Evolutionary conservation across 371 early-diverging fungal genomes (phyloP), one percentile per base, ranked within the genome.

Genomic region (Lichtheimia hyalospora): DNA sequence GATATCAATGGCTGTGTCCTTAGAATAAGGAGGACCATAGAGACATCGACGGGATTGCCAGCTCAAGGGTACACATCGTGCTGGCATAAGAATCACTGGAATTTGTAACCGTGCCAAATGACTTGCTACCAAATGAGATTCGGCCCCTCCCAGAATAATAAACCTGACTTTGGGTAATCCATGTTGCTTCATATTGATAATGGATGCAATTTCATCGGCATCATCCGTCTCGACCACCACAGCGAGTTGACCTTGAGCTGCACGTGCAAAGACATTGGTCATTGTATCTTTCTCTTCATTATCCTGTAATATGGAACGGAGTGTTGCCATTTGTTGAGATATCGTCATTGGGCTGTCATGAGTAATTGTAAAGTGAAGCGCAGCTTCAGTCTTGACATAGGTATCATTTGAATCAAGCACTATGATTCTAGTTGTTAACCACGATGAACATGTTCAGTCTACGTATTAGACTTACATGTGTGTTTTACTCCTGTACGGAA

Each of bases 11-110:
- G 81, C 84, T 10, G 88, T 86, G 50, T 64, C 68, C 15, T 67
- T 61, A 2, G 80, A 77, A n/a, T 81, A 55, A 18, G 84, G 87
- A 6, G 77, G 83, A 1, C 85, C 85, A 23, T 80, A 64, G 46
- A 84, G 62, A 57, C 91, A 91, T 41, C 75, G 71, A 27, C 86
- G 87, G 15, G 82, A 69, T 34, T 84, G 82, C 89, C 89, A 93
- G 1, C 67, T 64, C 13, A 46, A 49, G 1, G 91, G 87, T 3
- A 73, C 79, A 75, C 91, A 90, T 16, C 89, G 83, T 16, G 87
- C 82, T 13, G 90, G 89, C 18, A 64, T 67, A 48, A 93, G 68
- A 24, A 93, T 66, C 4, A 92, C 89, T 16, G 87, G 81, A 8
- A 88, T 77, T 12, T 82, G 60, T 4, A 72, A 59, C 13, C 75